Evolutionary conservation across 495 filamentous ascomycete genomes (phyloP), one percentile per base, ranked within the genome.

Genomic region (Talaromyces trachyspermus): DNA sequence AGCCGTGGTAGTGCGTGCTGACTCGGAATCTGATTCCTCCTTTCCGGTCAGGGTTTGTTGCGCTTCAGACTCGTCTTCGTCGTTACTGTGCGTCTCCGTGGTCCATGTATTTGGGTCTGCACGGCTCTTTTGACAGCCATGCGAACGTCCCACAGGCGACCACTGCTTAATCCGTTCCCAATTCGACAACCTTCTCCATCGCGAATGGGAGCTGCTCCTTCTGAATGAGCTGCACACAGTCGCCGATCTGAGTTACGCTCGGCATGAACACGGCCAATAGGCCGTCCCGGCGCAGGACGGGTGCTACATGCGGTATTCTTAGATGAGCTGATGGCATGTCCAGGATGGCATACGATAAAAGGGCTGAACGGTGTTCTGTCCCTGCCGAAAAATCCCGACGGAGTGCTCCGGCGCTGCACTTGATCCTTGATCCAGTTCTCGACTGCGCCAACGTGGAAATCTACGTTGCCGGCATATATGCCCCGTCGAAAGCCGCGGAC

Each of bases 211-310:
- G 49, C 14, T 54, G 64, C 15, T 75, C 53, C 9, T 65, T 52
- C 33, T 68, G 76, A 25, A 84, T 74, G 11, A 64, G 40, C 42
- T 75, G 64, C 32, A 88, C 61, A 42, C 77, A 80, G 1, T 75
- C 68, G 27, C 69, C 75, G 48, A 90, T 85, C 62, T 90, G 87
- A 5, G 84, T 88, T 48, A 91, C 78, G 51, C 78, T 86, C 2
- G 86, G 86, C 60, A 77, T 79, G 58, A 86, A 91, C 14, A 86
- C 77, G 19, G 79, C 65, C 2, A 91, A 61, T 3, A 74, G 55
- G 1, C 84, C 86, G 59, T 85, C 72, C 0, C 69, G 63, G 18
- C 71, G 69, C 47, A 90, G 57, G n/a, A 78, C 72, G 10, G 72
- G 61, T 0, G 70, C 63, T 20, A 85, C 71, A 45, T 74, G 70